These are phyloP conservation scores for Pontederia paniculata DNA, from an alignment of 176 grass and related monocot genomes.

Conservation along the genomic window DNA sequence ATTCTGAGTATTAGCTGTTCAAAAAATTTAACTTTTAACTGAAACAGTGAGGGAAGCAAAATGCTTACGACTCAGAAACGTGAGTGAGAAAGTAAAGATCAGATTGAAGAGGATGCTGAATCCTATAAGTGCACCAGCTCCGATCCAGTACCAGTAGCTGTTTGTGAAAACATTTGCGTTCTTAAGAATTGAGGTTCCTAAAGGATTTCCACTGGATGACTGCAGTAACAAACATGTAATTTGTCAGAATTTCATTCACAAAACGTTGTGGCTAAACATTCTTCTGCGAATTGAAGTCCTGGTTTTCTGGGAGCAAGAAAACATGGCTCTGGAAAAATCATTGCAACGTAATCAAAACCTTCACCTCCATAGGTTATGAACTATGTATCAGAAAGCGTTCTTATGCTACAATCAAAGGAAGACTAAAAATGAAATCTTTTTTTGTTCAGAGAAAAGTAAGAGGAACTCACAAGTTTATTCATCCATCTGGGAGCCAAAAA, in stretches of 20 bases:
- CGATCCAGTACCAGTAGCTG: constrained; percentile 94
- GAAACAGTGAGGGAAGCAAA: not conserved
- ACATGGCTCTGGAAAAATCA: too few relatives aligned
- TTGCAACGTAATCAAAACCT: too few relatives aligned
- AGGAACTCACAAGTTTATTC: constrained; percentile 24
- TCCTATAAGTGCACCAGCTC: constrained; percentile 63
- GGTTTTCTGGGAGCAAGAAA: too few relatives aligned
- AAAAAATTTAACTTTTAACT: not conserved
- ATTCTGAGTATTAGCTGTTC: constrained; percentile 2
- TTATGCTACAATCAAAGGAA: too few relatives aligned
- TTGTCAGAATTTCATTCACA: too few relatives aligned
- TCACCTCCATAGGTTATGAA: too few relatives aligned
- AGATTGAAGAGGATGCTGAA: constrained; percentile 96
- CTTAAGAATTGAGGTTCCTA: constrained; percentile 57
- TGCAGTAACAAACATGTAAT: not conserved
- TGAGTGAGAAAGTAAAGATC: constrained; percentile 81
- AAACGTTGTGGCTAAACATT: too few relatives aligned
- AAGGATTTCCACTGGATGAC: constrained; percentile 15
- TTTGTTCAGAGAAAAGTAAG: not conserved
- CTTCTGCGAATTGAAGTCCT: too few relatives aligned
- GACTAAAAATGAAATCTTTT: not conserved
- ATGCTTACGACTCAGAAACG: constrained; percentile 77
- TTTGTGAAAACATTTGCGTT: constrained; percentile 57
- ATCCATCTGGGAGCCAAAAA: constrained; percentile 95
- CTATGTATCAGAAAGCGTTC: too few relatives aligned